Evolutionary conservation across 202 grass and related monocot genomes (phyloP), one percentile per base, ranked within the genome.

Genomic region (Setaria italica): DNA sequence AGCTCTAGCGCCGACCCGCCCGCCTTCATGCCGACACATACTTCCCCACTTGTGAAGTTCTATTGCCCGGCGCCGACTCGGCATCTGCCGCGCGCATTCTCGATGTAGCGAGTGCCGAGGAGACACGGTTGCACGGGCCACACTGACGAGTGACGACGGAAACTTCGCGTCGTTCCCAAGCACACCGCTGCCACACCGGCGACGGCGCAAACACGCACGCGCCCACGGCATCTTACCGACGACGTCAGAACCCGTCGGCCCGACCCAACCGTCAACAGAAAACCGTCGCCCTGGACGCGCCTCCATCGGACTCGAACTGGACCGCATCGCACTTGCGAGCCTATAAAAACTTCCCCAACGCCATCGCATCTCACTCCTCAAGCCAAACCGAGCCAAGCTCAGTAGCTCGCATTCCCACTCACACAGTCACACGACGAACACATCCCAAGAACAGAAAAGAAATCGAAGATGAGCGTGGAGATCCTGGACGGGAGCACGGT

Each of bases 391-490:
- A 50, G 4, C 56, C 39, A 33, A 50, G 7, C 46, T 19, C 37
- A 29, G 12, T 7, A 9, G 14, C 60, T 41, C 39, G 6, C 39
- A 41, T 41, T 5, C 17, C 17, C 67, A 67, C 37, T 8, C 3
- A 46, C 43, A 9, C 39, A 6, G 11, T 7, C 54, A 11, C 51
- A 76, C n/a, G 1, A 29, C 20, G 2, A 49, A 13, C 37, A 20
- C 66, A 14, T 39, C 35, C 12, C 35, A 29, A n/a, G 43, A 64
- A 72, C 6, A 46, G 12, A 60, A 3, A 8, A 11, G 37, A 4
- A 2, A 11, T 3, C 50, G 53, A 80, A 79, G 48, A 93, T 90
- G 88, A 93, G 88, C 76, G 88, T 93, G 37, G 91, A 90, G 77
- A 68, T 94, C 19, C 15, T 94, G 2, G 91, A 88, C 62, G 82